phyloP scores from a whole-genome alignment of 192 early-diverging fungal genomes.

The Martensiomyces pterosporus region DNA sequence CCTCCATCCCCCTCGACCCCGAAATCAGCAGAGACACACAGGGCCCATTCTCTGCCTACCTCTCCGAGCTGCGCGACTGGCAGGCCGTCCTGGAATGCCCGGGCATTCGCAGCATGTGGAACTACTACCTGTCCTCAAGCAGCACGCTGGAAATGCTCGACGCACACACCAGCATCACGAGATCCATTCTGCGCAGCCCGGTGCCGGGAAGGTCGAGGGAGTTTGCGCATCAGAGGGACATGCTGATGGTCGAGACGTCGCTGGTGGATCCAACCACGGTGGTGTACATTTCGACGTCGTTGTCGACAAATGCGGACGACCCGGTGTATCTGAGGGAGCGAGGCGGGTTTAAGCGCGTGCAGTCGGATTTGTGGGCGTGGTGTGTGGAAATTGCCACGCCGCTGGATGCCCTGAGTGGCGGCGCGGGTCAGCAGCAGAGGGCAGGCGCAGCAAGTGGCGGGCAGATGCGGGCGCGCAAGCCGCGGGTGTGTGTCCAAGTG shows the following conservation, averaged over 20 bases:
- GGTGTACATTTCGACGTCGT: conserved; percentile 40
- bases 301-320: conserved; percentile 33
- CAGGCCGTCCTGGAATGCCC: conserved; percentile 48
- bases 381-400: conserved; percentile 46
- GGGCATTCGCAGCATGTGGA: conserved; percentile 43
- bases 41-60: conserved; percentile 34
- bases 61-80: conserved; percentile 51
- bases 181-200: conserved; percentile 31
- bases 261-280: conserved; percentile 47
- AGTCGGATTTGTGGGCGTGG: conserved; percentile 45
- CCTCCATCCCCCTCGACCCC: conserved; percentile 37
- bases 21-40: conserved; percentile 38
- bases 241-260: conserved; percentile 49
- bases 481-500: conserved; percentile 36
- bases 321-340: conserved; percentile 35
- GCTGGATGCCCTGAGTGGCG: conserved; percentile 24
- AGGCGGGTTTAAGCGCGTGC: conserved; percentile 19
- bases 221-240: conserved; percentile 37
- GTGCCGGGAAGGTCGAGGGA: conserved; percentile 26
- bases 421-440: too few species aligned
- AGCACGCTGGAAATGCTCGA: conserved; percentile 45
- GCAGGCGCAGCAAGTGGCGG: too few species aligned
- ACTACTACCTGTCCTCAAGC: conserved; percentile 37
- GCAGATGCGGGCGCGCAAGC: conserved; percentile 7
- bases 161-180: conserved; percentile 36